Evolutionary conservation across 2,329 filamentous ascomycete species (phyloP).

Genomic region (Pseudocercospora ulei): DNA sequence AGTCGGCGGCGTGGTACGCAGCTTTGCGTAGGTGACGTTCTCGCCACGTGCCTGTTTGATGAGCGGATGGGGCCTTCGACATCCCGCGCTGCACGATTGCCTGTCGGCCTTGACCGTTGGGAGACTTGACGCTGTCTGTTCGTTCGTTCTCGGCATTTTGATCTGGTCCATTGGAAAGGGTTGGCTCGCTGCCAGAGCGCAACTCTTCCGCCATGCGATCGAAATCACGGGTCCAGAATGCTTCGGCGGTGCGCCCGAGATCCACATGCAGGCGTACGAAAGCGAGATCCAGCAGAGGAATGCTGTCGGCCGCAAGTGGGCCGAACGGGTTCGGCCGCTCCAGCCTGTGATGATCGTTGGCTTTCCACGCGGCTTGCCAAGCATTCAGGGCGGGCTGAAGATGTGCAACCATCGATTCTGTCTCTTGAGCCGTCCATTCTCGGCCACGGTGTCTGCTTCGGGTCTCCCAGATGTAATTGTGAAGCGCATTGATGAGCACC

Average conservation of each 20-base stretch:
- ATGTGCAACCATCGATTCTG: slow-evolving; percentile 88
- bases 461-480: slow-evolving; percentile 98
- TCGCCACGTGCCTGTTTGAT: slow-evolving; percentile 46
- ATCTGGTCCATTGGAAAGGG: slow-evolving; percentile 50
- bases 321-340: slow-evolving; percentile 78
- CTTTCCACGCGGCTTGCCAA: slow-evolving; percentile 88
- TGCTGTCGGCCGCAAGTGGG: slow-evolving; percentile 78
- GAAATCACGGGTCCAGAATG: slow-evolving; percentile 89
- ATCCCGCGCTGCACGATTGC: slow-evolving; percentile 30
- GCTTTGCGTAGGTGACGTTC: slow-evolving; percentile 86
- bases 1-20: slow-evolving; percentile 91
- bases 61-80: slow-evolving; percentile 18
- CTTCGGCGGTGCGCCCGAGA: slow-evolving; percentile 81
- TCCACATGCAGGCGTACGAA: slow-evolving; percentile 91
- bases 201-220: slow-evolving; percentile 84
- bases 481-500: slow-evolving; percentile 82
- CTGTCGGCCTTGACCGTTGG: slow-evolving; percentile 9
- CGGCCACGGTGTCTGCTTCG: slow-evolving; percentile 79
- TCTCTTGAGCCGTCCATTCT: slow-evolving; percentile 83
- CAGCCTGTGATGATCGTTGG: slow-evolving; percentile 71
- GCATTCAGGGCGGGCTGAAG: slow-evolving; percentile 89
- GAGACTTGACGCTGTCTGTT: slow-evolving; percentile 7
- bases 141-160: slow-evolving; percentile 5
- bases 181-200: slow-evolving; percentile 59
- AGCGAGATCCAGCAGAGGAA: slow-evolving; percentile 80